Evolutionary conservation across 768 basidiomycete species (phyloP), one percentile per base, ranked within the genome.

Genomic region (Mycena alexandri): DNA sequence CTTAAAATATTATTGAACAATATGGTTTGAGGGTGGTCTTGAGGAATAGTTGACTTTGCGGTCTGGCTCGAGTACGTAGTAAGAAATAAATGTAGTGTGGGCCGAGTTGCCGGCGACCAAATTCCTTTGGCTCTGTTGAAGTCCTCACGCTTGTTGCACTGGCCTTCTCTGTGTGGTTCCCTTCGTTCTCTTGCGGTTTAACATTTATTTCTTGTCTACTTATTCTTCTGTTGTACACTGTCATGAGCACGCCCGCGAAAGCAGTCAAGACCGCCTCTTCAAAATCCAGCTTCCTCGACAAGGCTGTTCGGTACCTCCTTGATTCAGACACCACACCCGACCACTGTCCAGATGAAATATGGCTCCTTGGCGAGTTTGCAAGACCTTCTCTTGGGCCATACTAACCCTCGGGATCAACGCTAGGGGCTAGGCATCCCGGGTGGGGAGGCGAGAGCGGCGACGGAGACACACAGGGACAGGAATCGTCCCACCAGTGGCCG

Each of bases 341-440:
- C 59, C 42, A 56, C 29, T 46, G 62, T 48, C 29, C 53, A 42
- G 55, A 60, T 24, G 62, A 67, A 14, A 36, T 67, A 61, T 19
- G 67, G 68, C 46, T 67, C 55, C 46, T 72, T 70, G 33, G 73
- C 67, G 51, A 24, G 34, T 38, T 16, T 51, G 38, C 48, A 25
- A 41, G 2, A 76, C 73, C 55, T 66, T 73, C 53, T 69, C 72
- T 71, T 76, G 65, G 67, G 29, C 19, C 16, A 21, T 9, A 14
- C 33, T 33, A 50, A 71, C 61, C 38, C 16, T 51, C 24, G 2
- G 48, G 29, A 17, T 59, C 44, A 57, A 19, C 24, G 5, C 17
- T 43, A 61, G 55, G 71, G 38, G 63, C 59, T 19, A 33, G 43
- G 21, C 64, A 69, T 43, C 54, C 67, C 34, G 61, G 72, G 22